phyloP scores from a whole-genome alignment of 192 early-diverging fungal genomes.

The Kappamyces sp. region DNA sequence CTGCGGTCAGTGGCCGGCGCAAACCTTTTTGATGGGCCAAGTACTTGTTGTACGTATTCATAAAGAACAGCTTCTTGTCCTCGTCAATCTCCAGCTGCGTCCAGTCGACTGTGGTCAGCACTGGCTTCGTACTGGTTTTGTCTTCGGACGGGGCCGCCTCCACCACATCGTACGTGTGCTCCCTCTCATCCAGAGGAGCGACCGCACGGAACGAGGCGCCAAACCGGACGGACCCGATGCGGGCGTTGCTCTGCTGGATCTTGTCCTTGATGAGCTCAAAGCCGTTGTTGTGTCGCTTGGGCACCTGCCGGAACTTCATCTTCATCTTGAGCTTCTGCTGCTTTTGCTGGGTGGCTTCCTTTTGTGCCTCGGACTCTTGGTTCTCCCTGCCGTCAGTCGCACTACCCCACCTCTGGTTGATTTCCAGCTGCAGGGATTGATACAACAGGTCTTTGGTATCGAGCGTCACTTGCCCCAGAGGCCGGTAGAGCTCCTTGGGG shows the following conservation, averaged over 20 bases:
- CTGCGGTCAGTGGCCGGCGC: conserved; percentile 1
- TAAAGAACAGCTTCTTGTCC: conserved; percentile 41
- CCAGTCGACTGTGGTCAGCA: conserved; percentile 33
- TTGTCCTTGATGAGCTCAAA: conserved; percentile 37
- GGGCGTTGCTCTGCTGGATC: conserved; percentile 35
- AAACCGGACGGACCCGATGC: conserved; percentile 46
- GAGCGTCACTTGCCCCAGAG: conserved; percentile 38
- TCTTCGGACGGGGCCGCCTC: conserved; percentile 11
- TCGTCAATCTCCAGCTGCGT: conserved; percentile 37
- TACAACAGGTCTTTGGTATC: conserved; percentile 39
- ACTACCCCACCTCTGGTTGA: conserved; percentile 18
- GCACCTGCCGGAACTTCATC: conserved; percentile 18
- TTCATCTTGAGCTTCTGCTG: conserved; percentile 8
- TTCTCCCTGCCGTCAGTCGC: conserved; percentile 4
- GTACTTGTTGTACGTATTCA: conserved; percentile 28
- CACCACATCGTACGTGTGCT: conserved; percentile 19
- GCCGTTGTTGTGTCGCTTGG: conserved; percentile 32
- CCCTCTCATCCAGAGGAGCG: conserved; percentile 22
- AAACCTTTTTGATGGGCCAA: conserved; percentile 20
- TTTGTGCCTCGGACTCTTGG: conserved; percentile 22
- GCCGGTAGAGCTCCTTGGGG: conserved; percentile 43
- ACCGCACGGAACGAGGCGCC: conserved; percentile 36
- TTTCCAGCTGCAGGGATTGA: conserved; percentile 33
- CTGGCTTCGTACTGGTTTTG: conserved; percentile 15
- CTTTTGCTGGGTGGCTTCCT: conserved; percentile 17